A percentile compares a stretch with the other conserved stretches of the same genome.
Conservation (phyloP, 495 filamentous ascomycete species). For the Pseudoneurospora amorphoporcata region DNA sequence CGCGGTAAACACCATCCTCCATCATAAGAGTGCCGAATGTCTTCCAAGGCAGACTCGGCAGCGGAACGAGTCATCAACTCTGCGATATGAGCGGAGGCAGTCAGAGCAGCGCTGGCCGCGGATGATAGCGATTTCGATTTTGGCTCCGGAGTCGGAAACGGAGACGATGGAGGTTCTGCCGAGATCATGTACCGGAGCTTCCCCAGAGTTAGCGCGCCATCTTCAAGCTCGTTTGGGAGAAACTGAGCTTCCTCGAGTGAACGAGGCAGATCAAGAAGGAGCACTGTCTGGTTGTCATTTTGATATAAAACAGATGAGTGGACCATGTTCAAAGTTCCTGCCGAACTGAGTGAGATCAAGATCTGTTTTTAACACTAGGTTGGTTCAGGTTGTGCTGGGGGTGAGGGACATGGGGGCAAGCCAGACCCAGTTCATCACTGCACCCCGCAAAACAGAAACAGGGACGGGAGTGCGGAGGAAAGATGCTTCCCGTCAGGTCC, state of each 20-base stretch:
- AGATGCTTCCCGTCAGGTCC: background rate
- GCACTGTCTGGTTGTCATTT: slow-evolving; percentile 21
- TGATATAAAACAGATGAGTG: slow-evolving; percentile 31
- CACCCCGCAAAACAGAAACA: background rate
- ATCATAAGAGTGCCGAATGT: slow-evolving; percentile 19
- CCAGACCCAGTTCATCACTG: background rate
- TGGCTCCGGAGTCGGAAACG: slow-evolving; percentile 37
- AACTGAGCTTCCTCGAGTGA: slow-evolving; percentile 38
- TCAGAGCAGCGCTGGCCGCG: slow-evolving; percentile 1
- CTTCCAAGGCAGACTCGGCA: slow-evolving; percentile 31
- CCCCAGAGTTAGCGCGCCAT: slow-evolving; percentile 5
- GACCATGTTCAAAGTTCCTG: background rate
- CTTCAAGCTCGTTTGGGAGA: slow-evolving; percentile 14
- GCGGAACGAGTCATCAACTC: slow-evolving; percentile 36
- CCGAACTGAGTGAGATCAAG: background rate
- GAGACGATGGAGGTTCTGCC: slow-evolving; percentile 20
- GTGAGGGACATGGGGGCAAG: background rate
- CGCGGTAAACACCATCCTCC: slow-evolving; percentile 40
- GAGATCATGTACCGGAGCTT: slow-evolving; percentile 26
- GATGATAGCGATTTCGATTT: slow-evolving; percentile 11
- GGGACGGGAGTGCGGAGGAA: background rate
- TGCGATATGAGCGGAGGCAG: slow-evolving; percentile 26
- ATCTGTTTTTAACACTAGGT: background rate
- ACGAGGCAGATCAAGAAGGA: slow-evolving; percentile 35
- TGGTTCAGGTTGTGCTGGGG: background rate